Percentiles rank a stretch among this genome's conserved stretches.
These are phyloP conservation scores for Aspergillus fischeri DNA, from an alignment of 2,329 filamentous ascomycete genomes.

Conservation along the genomic window DNA sequence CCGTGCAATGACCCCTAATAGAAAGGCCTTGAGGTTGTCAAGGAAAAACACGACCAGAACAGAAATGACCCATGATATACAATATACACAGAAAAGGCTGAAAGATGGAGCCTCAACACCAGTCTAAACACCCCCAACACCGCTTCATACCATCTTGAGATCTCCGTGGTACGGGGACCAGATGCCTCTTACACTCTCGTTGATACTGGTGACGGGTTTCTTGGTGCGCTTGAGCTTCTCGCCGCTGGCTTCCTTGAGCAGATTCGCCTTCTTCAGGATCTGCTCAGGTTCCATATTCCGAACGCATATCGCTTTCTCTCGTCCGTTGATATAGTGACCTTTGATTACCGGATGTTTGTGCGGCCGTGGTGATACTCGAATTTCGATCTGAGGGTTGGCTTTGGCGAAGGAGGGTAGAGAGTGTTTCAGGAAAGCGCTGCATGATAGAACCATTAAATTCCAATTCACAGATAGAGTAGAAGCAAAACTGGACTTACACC, in stretches of 20 bases:
- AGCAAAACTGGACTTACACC: slow-evolving; percentile 59
- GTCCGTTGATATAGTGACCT: slow-evolving; percentile 89
- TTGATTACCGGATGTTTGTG: slow-evolving; percentile 82
- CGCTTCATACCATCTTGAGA: slow-evolving; percentile 46
- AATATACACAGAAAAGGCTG: slow-evolving; percentile 14
- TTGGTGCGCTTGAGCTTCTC: slow-evolving; percentile 50
- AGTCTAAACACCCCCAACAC: slow-evolving; percentile 10
- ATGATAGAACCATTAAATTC: background rate
- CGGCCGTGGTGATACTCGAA: slow-evolving; percentile 86
- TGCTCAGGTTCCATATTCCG: slow-evolving; percentile 77
- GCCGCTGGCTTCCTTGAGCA: slow-evolving; percentile 45
- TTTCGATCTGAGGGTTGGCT: slow-evolving; percentile 82
- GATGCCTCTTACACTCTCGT: slow-evolving; percentile 62
- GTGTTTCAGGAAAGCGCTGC: slow-evolving; percentile 74
- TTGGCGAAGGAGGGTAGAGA: slow-evolving; percentile 73
- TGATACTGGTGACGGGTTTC: slow-evolving; percentile 58
- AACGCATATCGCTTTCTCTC: slow-evolving; percentile 80
- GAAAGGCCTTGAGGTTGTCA: slow-evolving; percentile 10
- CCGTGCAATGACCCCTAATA: slow-evolving; percentile 20
- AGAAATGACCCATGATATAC: slow-evolving; percentile 28
- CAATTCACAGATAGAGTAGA: background rate
- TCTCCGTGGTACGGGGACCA: slow-evolving; percentile 62
- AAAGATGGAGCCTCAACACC: slow-evolving; percentile 16
- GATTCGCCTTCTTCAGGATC: slow-evolving; percentile 70
- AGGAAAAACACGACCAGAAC: slow-evolving; percentile 15